These are phyloP conservation scores for Eucalyptus regnans DNA, from an alignment of 345 rosid genomes.

Conservation along the genomic window DNA sequence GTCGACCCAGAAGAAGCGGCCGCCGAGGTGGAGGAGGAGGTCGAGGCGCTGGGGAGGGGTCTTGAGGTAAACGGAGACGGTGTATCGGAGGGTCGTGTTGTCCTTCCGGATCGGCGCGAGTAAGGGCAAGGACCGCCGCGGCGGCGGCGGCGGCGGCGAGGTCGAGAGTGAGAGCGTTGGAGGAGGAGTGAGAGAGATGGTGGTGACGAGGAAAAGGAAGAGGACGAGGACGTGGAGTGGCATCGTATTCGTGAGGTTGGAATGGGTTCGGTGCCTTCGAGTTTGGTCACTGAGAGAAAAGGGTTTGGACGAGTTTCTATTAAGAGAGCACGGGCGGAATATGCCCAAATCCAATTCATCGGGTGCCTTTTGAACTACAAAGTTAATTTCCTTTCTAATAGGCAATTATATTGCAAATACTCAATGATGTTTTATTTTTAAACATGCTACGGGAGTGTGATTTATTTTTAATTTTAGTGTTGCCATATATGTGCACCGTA, in stretches of 20 bases:
- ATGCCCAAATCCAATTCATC: not conserved
- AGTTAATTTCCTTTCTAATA: too few relatives aligned
- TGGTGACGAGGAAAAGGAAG: not conserved
- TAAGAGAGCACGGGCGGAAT: not conserved
- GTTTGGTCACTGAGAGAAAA: not conserved
- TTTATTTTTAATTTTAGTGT: not conserved
- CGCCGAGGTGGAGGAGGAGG: constrained; percentile 14
- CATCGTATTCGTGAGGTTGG: not conserved
- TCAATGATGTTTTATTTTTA: not conserved
- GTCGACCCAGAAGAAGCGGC: constrained; percentile 8
- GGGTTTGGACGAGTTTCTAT: not conserved
- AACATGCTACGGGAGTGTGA: not conserved
- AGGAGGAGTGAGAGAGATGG: not conserved
- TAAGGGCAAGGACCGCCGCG: not conserved
- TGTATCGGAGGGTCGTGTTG: constrained; percentile 8
- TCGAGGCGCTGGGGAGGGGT: constrained; percentile 14
- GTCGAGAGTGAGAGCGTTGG: not conserved
- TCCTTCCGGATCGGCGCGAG: constrained; percentile 10
- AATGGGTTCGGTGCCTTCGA: not conserved
- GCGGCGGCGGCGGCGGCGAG: not conserved
- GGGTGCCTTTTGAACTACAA: too few relatives aligned
- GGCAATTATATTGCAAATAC: not conserved
- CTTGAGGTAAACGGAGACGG: constrained; percentile 2
- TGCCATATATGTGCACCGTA: rapidly evolving
- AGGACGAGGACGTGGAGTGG: not conserved